Evolutionary conservation across 306 rosid species (phyloP).

Genomic region (Vigna unguiculata): DNA sequence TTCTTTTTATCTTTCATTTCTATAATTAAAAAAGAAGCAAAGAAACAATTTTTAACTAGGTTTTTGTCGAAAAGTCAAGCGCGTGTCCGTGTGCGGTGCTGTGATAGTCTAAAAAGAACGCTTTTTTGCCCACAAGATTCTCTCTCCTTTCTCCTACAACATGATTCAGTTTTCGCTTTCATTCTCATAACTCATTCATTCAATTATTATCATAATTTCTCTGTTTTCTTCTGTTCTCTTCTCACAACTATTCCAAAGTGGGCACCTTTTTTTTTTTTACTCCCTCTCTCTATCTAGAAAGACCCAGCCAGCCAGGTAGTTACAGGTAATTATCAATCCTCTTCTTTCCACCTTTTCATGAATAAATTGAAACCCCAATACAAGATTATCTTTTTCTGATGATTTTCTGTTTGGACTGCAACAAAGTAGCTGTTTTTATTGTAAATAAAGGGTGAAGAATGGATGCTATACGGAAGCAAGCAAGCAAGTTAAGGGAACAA

Average conservation of each 20-base stretch:
- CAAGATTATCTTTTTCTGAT: slow-evolving; percentile 25
- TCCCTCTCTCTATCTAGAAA: slow-evolving; percentile 29
- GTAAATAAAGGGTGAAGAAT: slow-evolving; percentile 23
- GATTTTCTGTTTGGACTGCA: slow-evolving; percentile 24
- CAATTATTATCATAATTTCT: slow-evolving; percentile 19
- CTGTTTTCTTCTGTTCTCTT: slow-evolving; percentile 7
- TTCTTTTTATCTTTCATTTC: too few relatives aligned
- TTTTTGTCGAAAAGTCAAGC: slow-evolving; percentile 17
- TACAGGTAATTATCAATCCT: slow-evolving; percentile 23
- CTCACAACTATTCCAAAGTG: not conserved
- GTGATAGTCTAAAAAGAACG: slow-evolving; percentile 28
- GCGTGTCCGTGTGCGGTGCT: slow-evolving; percentile 24
- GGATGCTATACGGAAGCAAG: slow-evolving; percentile 94
- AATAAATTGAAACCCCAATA: not conserved
- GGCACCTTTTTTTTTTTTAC: slow-evolving; percentile 4
- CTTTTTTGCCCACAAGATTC: slow-evolving; percentile 25
- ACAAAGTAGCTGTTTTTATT: slow-evolving; percentile 37
- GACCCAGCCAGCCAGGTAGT: not conserved
- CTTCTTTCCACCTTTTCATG: slow-evolving; percentile 12
- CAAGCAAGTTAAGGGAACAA: slow-evolving; percentile 87
- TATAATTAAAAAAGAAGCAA: too few relatives aligned
- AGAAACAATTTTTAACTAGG: not conserved
- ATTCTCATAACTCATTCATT: slow-evolving; percentile 7
- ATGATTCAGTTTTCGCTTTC: slow-evolving; percentile 40
- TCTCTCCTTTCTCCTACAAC: not conserved